Evolutionary conservation across 2,329 filamentous ascomycete species (phyloP), one percentile per base, ranked within the genome.

Genomic region (Blastomyces gilchristii): DNA sequence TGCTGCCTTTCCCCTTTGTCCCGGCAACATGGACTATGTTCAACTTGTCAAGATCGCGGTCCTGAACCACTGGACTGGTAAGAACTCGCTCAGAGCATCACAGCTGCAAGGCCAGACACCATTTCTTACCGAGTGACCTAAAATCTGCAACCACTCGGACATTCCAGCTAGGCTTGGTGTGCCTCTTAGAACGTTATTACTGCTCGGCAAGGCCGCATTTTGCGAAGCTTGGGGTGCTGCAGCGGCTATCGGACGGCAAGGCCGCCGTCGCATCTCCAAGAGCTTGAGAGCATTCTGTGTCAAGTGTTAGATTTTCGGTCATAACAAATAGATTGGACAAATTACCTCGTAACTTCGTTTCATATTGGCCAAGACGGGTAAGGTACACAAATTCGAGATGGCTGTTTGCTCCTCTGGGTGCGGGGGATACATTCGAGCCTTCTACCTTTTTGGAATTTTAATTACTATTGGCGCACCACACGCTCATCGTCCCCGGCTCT

Each of bases 1-100:
- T 88, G 69, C 83, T 87, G 37, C 87, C 88, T 74, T 90, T 91
- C 5, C 88, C 88, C 72, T 90, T 90, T n/a, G 87, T 90, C 5
- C 88, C 88, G 31, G 87, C 83, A 34, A 91, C 82, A 73, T 90
- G 87, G 49, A 91, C 72, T 34, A 89, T 80, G 67, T 88, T 88
- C 39, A 90, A 75, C n/a, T 77, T 76, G 67, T 84, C 75, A 49
- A 89, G 74, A 66, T 86, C 83, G 14, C 37, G 52, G 49, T 68
- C 68, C 71, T 73, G 62, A 41, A 39, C 37, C 37, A 39, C 9
- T 12, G 37, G 62, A 37, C n/a, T 22, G 18, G 58, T 67, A 9
- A 64, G 31, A 53, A 34, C 47, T 28, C 22, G 34, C 18, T 28
- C 14, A 28, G 47, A 60, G 22, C 49, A 37, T 34, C 25, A 28